Base-by-base conservation (phyloP, 768 basidiomycete genomes). In the Mycena vitilis region DNA sequence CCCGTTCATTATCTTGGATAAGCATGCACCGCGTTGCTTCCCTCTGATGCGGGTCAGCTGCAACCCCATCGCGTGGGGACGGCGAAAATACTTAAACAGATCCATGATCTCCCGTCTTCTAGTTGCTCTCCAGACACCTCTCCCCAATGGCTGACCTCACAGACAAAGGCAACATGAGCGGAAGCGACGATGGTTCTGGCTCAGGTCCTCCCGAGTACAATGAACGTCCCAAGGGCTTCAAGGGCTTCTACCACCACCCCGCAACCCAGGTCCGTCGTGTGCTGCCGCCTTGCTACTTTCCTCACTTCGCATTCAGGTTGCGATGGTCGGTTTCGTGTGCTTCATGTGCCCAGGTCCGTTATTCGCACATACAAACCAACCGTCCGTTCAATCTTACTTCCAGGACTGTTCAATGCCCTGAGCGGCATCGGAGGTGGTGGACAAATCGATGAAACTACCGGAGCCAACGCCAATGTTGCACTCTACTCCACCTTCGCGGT, bases 391-490 rank as follows among this genome's bases (percentile, higher is more conserved):
- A 15, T 16, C 38, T 10, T 65, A 34, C 70, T 81, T 80, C 30
- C 57, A 76, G 93, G 93, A 65, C 85, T 94, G 64, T 94, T 92
- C 80, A 95, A 94, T 74, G 89, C 93, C 0, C 81, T 94, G 73
- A 91, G 87, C 63, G 93, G 94, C 40, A 84, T 96, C 52, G 94
- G 95, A 5, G 93, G 85, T 52, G 93, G 91, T 53, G 94, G 94
- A 5, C 90, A 91, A 78, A 75, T 93, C 48, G 88, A 92, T 73
- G 74, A 87, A 15, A 83, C 81, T 5, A 91, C 89, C 15, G 87
- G 54, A n/a, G 88, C 92, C 20, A 92, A 95, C 72, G 85, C 91
- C 3, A 89, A 90, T 73, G 81, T 88, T 0, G 88, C 91, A 4
- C 79, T 93, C 16, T 94, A 95, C 73, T 78, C 84, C 1, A 85